A percentile compares a stretch with the other conserved stretches of the same genome.
Evolutionary conservation across 805 yeast genomes (phyloP).

Genomic region (Metschnikowia borealis): DNA sequence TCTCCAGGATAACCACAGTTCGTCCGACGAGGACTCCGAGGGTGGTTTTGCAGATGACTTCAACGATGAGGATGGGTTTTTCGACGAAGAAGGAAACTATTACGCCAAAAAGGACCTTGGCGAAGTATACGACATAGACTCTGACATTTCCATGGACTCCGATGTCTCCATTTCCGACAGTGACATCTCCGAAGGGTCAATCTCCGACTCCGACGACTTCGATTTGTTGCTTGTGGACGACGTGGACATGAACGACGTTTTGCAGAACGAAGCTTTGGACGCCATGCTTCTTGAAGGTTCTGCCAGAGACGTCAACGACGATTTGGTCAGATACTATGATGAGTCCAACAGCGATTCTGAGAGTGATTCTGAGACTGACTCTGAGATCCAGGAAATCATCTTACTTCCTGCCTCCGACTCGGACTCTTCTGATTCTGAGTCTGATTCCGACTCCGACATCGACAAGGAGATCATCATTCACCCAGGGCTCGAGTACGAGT

Average conservation of each 20-base stretch:
- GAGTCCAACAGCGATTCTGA: slow-evolving; percentile 15
- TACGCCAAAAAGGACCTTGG: slow-evolving; percentile 1
- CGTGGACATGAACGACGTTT: slow-evolving; percentile 36
- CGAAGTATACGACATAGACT: slow-evolving; percentile 16
- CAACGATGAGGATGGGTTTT: slow-evolving; percentile 1
- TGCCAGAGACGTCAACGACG: slow-evolving; percentile 23
- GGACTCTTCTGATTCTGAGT: slow-evolving; percentile 21
- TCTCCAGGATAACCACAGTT: slow-evolving; percentile 17
- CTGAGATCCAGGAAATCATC: slow-evolving; percentile 9
- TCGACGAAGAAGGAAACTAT: not conserved
- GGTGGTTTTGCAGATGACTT: not conserved
- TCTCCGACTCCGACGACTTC: slow-evolving; percentile 20
- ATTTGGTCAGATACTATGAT: slow-evolving; percentile 22
- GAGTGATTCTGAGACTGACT: slow-evolving; percentile 15
- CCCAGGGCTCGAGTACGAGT: slow-evolving; percentile 8
- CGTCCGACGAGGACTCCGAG: no score
- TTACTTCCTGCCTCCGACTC: slow-evolving; percentile 8
- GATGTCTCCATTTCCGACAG: no score
- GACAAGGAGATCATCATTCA: slow-evolving; percentile 11
- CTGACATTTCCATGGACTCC: slow-evolving; percentile 2
- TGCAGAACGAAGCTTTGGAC: slow-evolving; percentile 31
- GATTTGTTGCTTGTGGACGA: slow-evolving; percentile 23
- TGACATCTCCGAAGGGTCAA: no score
- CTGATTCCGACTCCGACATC: slow-evolving; percentile 25
- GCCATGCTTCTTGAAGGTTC: slow-evolving; percentile 29